A percentile compares a stretch with the other conserved stretches of the same genome.
Conservation (phyloP, 192 early-diverging fungal species). For the Mortierella hygrophila region DNA sequence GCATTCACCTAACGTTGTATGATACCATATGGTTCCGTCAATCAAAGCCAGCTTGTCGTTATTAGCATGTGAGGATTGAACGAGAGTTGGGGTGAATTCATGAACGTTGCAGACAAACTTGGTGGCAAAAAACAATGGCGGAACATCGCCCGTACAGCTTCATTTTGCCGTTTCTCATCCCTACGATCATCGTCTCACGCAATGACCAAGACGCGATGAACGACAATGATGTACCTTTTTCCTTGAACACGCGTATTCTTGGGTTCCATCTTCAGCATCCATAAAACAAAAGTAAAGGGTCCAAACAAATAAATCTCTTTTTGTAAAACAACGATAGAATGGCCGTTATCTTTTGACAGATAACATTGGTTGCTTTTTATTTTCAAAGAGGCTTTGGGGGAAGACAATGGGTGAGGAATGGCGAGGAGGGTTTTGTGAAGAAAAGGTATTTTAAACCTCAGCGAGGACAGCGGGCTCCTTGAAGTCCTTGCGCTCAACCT, state of each 20-base stretch:
- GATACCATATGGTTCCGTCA: too few species aligned
- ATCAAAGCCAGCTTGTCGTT: too few species aligned
- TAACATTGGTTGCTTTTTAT: constrained; percentile 38
- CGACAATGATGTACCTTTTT: background rate
- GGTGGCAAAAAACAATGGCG: too few species aligned
- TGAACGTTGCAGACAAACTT: too few species aligned
- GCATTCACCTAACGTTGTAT: too few species aligned
- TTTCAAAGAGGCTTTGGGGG: constrained; percentile 6
- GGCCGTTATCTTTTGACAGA: constrained; percentile 45
- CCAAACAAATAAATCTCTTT: background rate
- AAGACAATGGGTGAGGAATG: background rate
- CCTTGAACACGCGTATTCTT: background rate
- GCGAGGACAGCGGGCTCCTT: constrained; percentile 84
- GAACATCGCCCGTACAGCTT: too few species aligned
- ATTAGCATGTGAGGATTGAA: too few species aligned
- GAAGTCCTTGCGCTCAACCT: constrained; percentile 87
- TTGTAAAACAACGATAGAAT: constrained; percentile 22
- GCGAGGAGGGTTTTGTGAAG: background rate
- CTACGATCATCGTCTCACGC: background rate
- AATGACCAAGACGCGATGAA: background rate
- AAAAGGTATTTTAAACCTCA: constrained; percentile 40
- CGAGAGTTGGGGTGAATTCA: too few species aligned
- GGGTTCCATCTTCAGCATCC: background rate
- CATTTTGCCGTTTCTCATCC: too few species aligned
- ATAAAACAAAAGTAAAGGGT: background rate